Percentiles rank a stretch among this genome's conserved stretches.
Evolutionary conservation across 2,329 filamentous ascomycete species (phyloP).

Genomic region (Lasiodiplodia theobromae): DNA sequence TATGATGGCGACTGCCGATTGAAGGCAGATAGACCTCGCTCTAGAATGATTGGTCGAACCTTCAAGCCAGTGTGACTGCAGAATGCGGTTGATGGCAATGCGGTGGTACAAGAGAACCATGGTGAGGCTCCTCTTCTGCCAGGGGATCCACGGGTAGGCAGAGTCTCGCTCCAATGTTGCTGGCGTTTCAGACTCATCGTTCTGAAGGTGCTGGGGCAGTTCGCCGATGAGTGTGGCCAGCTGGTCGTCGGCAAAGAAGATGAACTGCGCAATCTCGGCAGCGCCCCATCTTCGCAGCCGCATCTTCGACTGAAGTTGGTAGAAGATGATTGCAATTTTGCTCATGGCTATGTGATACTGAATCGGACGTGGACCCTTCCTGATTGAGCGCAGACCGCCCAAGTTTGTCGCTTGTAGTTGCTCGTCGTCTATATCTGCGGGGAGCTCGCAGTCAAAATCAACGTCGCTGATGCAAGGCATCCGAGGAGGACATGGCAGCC

Average conservation of each 20-base stretch:
- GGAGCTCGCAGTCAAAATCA: constrained; percentile 32
- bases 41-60: constrained; percentile 32
- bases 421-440: constrained; percentile 31
- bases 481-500: constrained; percentile 31
- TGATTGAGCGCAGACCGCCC: not conserved
- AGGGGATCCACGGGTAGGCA: constrained; percentile 30
- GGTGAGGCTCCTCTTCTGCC: constrained; percentile 31
- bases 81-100: constrained; percentile 31
- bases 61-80: constrained; percentile 33
- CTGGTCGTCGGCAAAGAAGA: constrained; percentile 32
- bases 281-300: constrained; percentile 31
- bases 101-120: constrained; percentile 33
- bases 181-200: constrained; percentile 15
- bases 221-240: constrained; percentile 32
- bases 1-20: constrained; percentile 30
- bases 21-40: constrained; percentile 32
- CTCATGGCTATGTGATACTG: constrained; percentile 34
- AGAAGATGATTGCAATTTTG: constrained; percentile 29
- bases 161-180: constrained; percentile 14
- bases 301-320: constrained; percentile 31
- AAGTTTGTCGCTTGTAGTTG: constrained; percentile 27
- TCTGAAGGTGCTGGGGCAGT: constrained; percentile 31
- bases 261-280: constrained; percentile 31
- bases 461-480: constrained; percentile 32
- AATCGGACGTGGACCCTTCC: constrained; percentile 26